Conservation (phyloP, 441 rosid species). For the Populus hybrid region DNA sequence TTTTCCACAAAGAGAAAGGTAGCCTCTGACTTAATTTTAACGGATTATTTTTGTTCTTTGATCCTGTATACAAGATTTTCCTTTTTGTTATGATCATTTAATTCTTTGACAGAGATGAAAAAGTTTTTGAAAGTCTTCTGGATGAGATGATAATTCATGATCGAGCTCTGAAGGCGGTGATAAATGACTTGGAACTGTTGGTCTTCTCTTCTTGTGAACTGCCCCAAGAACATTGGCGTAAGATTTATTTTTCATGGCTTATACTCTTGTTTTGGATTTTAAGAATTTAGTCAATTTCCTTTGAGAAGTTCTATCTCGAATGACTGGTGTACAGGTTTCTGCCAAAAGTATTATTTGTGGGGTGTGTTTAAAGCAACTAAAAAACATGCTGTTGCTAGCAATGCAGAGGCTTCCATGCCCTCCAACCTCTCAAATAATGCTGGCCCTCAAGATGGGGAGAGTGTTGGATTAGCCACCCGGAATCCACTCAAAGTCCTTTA, state of each 20-base stretch:
- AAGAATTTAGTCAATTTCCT: not conserved
- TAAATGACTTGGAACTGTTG: slow-evolving; percentile 14
- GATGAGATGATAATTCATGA: slow-evolving; percentile 18
- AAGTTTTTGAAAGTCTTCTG: slow-evolving; percentile 7
- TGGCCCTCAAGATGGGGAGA: too few relatives aligned
- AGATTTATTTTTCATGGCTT: not conserved
- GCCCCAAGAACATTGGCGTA: slow-evolving; percentile 23
- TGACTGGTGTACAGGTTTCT: slow-evolving; percentile 6
- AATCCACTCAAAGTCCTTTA: not conserved
- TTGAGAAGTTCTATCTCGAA: not conserved
- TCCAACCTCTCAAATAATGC: too few relatives aligned
- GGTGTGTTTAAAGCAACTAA: slow-evolving; percentile 14
- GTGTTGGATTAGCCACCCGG: not conserved
- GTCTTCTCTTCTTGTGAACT: slow-evolving; percentile 20
- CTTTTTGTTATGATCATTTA: not conserved
- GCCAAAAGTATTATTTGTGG: slow-evolving; percentile 21
- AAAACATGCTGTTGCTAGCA: not conserved
- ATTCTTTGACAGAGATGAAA: slow-evolving; percentile 14
- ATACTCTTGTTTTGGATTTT: not conserved
- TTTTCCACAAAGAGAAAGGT: slow-evolving; percentile 18
- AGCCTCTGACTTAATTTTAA: not conserved
- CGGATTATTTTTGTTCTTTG: not conserved
- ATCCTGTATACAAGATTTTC: not conserved
- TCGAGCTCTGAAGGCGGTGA: slow-evolving; percentile 18
- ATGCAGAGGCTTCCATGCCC: too few relatives aligned